Evolutionary conservation across 192 early-diverging fungal genomes (phyloP).

Genomic region (Chytriomyces sp.): DNA sequence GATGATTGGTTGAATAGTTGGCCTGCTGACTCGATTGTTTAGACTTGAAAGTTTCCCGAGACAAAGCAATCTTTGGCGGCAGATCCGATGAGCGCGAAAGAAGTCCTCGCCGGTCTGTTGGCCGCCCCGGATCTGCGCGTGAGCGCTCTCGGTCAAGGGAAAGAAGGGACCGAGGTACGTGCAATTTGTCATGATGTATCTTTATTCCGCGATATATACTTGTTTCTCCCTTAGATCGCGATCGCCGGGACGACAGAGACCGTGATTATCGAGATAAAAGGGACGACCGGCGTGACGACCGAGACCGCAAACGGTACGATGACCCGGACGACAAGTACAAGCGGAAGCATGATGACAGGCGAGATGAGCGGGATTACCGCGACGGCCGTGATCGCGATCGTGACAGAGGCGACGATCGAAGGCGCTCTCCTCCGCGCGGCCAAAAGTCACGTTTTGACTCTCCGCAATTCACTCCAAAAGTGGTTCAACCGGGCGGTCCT

Average conservation of each 20-base stretch:
- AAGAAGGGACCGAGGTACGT: neutral
- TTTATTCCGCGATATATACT: neutral
- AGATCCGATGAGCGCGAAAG: neutral
- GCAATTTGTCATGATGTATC: neutral
- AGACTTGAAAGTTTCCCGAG: slow-evolving; percentile 49
- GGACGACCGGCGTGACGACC: slow-evolving; percentile 13
- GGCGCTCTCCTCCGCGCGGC: slow-evolving; percentile 12
- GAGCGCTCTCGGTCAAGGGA: slow-evolving; percentile 12
- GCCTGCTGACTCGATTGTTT: slow-evolving; percentile 4
- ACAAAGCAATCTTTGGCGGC: slow-evolving; percentile 20
- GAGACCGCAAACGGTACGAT: slow-evolving; percentile 30
- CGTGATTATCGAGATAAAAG: neutral
- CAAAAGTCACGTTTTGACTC: neutral
- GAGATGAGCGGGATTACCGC: neutral
- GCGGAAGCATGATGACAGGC: slow-evolving; percentile 17
- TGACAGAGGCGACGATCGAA: slow-evolving; percentile 29
- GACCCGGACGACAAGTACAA: neutral
- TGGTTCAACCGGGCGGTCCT: neutral
- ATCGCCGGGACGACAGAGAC: neutral
- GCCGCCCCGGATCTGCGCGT: neutral
- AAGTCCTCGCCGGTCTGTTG: neutral
- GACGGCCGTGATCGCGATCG: slow-evolving; percentile 16
- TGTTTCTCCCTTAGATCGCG: neutral
- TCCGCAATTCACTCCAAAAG: neutral
- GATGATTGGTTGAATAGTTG: slow-evolving; percentile 28